These are phyloP conservation scores for Sporothrix curviconia DNA, from an alignment of 2,329 filamentous ascomycete species.

Conservation along the genomic window DNA sequence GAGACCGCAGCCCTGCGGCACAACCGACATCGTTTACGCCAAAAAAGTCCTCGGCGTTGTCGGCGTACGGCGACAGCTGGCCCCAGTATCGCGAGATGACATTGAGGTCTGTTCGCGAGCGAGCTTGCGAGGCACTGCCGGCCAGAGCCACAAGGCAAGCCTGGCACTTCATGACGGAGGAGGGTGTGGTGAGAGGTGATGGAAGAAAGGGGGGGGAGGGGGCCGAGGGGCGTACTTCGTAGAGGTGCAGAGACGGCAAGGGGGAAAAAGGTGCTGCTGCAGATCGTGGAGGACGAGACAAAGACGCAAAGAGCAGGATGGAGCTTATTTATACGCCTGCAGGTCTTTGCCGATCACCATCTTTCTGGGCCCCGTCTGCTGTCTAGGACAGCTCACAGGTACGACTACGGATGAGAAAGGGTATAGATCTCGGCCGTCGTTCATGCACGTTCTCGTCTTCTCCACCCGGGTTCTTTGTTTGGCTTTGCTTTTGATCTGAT, in stretches of 20 bases:
- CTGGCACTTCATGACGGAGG: constrained; percentile 13
- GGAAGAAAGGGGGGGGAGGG: background rate
- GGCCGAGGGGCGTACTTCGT: too few relatives aligned
- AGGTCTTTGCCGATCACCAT: background rate
- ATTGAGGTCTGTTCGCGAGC: constrained; percentile 25
- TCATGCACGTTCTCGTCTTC: too few relatives aligned
- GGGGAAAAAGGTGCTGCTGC: background rate
- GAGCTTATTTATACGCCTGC: constrained; percentile 8
- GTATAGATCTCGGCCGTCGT: too few relatives aligned
- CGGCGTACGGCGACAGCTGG: constrained; percentile 39
- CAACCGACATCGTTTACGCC: constrained; percentile 40
- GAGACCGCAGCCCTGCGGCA: constrained; percentile 49
- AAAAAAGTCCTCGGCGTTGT: constrained; percentile 39
- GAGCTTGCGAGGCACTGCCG: constrained; percentile 10
- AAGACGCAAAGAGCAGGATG: background rate
- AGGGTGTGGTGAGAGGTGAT: too few relatives aligned
- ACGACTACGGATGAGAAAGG: background rate
- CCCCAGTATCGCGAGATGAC: constrained; percentile 34
- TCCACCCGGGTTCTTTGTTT: background rate
- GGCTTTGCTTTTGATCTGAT: background rate
- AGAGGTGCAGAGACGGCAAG: background rate
- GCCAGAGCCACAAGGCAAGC: constrained; percentile 10
- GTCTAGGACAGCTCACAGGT: background rate
- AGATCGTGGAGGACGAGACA: background rate
- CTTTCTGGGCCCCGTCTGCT: too few relatives aligned